A percentile compares a stretch with the other conserved stretches of the same genome.
Conservation (phyloP, 495 filamentous ascomycete species). For the Bathelium albidoporum region DNA sequence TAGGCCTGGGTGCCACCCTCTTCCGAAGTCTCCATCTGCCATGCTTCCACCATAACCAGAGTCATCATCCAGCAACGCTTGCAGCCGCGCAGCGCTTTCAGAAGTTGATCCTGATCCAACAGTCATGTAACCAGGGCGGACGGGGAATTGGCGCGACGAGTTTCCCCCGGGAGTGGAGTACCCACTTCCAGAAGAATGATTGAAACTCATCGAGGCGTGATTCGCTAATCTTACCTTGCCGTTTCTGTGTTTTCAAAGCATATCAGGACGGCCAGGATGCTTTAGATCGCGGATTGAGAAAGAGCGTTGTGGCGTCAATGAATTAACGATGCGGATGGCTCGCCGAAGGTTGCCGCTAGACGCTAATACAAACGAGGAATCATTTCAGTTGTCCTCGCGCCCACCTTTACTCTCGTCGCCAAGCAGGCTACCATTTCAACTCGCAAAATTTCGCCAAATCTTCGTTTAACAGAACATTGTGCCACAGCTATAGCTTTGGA, state of each 20-base stretch:
- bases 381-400: neutral
- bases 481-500: neutral
- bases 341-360: constrained; percentile 8
- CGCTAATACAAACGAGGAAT: neutral
- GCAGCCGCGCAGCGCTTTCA: constrained; percentile 57
- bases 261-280: neutral
- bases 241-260: neutral
- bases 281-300: neutral
- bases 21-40: constrained; percentile 41
- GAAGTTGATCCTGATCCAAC: constrained; percentile 76
- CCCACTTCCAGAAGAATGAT: constrained; percentile 13
- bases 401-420: neutral
- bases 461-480: neutral
- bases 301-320: constrained; percentile 7
- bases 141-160: constrained; percentile 19
- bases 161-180: neutral
- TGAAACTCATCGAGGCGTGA: constrained; percentile 11
- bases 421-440: constrained; percentile 2
- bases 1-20: constrained; percentile 52
- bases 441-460: constrained; percentile 7
- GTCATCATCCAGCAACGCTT: constrained; percentile 65
- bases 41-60: constrained; percentile 83
- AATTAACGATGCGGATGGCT: constrained; percentile 13
- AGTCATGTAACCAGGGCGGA: constrained; percentile 66
- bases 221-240: too few relatives aligned